Percentiles rank a stretch among this genome's conserved stretches.
phyloP scores from a whole-genome alignment of 345 rosid genomes.

The Firmiana major region DNA sequence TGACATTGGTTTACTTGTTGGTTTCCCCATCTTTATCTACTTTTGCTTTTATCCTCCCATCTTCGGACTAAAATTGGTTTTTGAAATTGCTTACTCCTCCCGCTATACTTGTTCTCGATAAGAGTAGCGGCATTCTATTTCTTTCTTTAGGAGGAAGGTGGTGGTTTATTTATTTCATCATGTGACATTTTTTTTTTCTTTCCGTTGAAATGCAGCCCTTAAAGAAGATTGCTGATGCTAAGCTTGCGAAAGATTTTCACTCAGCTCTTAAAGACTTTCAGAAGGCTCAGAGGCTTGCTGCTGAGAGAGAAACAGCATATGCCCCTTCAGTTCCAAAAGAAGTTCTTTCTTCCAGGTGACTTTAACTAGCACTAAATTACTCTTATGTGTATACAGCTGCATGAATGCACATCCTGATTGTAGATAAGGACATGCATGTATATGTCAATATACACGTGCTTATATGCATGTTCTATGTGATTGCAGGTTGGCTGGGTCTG shows the following conservation, averaged over 20 bases:
- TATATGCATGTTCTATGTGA: not conserved
- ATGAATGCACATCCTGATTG: not conserved
- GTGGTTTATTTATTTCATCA: not conserved
- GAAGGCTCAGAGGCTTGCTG: slow-evolving; percentile 77
- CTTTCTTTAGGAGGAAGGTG: not conserved
- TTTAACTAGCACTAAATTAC: not conserved
- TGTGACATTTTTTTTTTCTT: slow-evolving; percentile 1
- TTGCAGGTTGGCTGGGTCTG: not conserved
- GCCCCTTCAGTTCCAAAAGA: slow-evolving; percentile 49
- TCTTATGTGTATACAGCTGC: not conserved
- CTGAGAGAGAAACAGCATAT: slow-evolving; percentile 60
- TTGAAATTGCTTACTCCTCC: not conserved
- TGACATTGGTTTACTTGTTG: not conserved
- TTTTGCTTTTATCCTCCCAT: not conserved
- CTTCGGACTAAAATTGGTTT: not conserved
- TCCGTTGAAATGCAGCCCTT: slow-evolving; percentile 42
- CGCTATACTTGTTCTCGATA: not conserved
- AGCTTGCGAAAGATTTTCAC: slow-evolving; percentile 70
- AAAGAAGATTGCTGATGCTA: slow-evolving; percentile 73
- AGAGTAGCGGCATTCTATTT: not conserved
- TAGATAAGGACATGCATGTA: not conserved
- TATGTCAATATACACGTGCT: not conserved
- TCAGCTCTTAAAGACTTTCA: slow-evolving; percentile 64
- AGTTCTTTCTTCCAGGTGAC: slow-evolving; percentile 49
- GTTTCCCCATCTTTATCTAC: not conserved